These are phyloP conservation scores for Jamesozyma jinghongensis DNA, from an alignment of 805 yeast genomes.

Conservation along the genomic window DNA sequence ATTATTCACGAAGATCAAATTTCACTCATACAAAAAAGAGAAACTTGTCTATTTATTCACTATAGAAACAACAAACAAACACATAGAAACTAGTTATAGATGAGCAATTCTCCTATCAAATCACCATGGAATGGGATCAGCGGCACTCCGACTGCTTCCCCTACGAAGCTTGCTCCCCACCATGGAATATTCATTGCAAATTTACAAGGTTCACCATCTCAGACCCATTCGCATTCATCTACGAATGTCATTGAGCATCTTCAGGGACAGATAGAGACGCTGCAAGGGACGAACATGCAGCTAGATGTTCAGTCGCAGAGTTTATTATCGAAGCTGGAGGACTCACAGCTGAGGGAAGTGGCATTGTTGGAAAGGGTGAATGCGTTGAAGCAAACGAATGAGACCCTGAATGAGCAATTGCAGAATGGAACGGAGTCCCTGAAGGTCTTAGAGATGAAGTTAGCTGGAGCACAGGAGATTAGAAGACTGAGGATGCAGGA, in stretches of 20 bases:
- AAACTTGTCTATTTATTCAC: too few species aligned
- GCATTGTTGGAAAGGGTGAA: conserved; percentile 47
- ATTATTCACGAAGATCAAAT: too few species aligned
- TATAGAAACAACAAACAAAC: too few species aligned
- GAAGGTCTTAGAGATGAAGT: conserved; percentile 49
- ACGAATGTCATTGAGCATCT: conserved; percentile 35
- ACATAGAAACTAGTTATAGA: too few species aligned
- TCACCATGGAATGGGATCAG: background rate
- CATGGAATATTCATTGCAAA: conserved; percentile 21
- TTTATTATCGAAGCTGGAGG: conserved; percentile 44
- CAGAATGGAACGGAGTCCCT: conserved; percentile 44
- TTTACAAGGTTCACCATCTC: conserved; percentile 16
- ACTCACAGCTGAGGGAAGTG: conserved; percentile 33
- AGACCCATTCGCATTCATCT: background rate
- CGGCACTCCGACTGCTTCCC: conserved; percentile 9
- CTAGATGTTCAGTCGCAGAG: conserved; percentile 36
- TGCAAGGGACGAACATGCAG: conserved; percentile 34
- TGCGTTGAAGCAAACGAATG: conserved; percentile 68
- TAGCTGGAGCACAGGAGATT: conserved; percentile 6
- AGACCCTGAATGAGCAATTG: conserved; percentile 47
- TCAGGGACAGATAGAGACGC: conserved; percentile 43
- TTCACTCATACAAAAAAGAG: too few species aligned
- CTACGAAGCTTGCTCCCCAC: conserved; percentile 21
- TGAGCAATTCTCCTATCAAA: too few species aligned
- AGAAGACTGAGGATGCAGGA: conserved; percentile 2